These are phyloP conservation scores for Boletus huronensis DNA, from an alignment of 768 basidiomycete species.

Conservation along the genomic window DNA sequence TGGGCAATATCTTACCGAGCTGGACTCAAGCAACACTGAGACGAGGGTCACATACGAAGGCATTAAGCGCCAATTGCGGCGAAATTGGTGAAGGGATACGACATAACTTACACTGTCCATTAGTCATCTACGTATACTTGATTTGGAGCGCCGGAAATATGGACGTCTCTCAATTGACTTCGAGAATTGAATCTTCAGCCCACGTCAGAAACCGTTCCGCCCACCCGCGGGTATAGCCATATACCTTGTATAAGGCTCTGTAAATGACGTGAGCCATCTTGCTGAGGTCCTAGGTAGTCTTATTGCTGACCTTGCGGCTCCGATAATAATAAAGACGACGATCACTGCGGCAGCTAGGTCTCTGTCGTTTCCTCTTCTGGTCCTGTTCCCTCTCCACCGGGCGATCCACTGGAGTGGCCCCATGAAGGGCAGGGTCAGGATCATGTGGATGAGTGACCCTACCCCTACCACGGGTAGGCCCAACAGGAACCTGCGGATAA, in stretches of 20 bases:
- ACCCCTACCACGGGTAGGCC: slow-evolving; percentile 79
- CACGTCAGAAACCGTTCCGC: slow-evolving; percentile 61
- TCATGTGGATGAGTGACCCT: slow-evolving; percentile 69
- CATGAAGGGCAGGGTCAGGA: slow-evolving; percentile 60
- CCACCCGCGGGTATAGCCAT: slow-evolving; percentile 54
- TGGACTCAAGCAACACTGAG: slow-evolving; percentile 58
- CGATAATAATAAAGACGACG: slow-evolving; percentile 54
- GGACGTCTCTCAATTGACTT: slow-evolving; percentile 49
- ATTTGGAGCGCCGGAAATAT: slow-evolving; percentile 9
- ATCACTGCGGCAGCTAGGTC: slow-evolving; percentile 69
- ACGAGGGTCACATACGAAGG: slow-evolving; percentile 65
- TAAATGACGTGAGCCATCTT: slow-evolving; percentile 10
- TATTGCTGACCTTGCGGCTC: slow-evolving; percentile 53
- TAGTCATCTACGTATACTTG: slow-evolving; percentile 17
- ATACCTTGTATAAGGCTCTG: slow-evolving; percentile 72
- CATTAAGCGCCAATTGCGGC: slow-evolving; percentile 66
- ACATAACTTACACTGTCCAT: slow-evolving; percentile 1
- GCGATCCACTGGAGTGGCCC: slow-evolving; percentile 70
- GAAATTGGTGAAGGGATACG: slow-evolving; percentile 56
- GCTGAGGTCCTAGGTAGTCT: not conserved
- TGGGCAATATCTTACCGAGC: slow-evolving; percentile 69
- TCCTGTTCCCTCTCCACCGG: slow-evolving; percentile 55
- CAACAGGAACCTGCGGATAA: slow-evolving; percentile 68
- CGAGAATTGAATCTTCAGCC: slow-evolving; percentile 78
- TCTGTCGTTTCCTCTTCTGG: slow-evolving; percentile 49